Evolutionary conservation across 768 basidiomycete genomes (phyloP).

Genomic region (Suillus clintonianus): DNA sequence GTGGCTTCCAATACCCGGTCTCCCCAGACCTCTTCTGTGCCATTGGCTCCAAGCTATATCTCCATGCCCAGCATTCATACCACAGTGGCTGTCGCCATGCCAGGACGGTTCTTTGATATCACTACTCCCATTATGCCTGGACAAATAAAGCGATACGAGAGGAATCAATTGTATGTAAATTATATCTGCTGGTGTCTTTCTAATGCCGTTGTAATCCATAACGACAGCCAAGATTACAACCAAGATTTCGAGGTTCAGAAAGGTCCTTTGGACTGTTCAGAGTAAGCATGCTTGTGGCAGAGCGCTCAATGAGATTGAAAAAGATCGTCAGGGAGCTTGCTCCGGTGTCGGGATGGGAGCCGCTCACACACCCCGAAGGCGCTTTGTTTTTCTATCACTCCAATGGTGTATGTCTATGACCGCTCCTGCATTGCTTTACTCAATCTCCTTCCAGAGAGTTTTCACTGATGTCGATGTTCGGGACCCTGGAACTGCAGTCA

Average conservation of each 20-base stretch:
- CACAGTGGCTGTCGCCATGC: too few species aligned
- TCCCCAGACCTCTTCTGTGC: neutral
- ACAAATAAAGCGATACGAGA: neutral
- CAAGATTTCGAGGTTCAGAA: neutral
- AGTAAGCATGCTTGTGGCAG: neutral
- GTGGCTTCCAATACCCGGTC: neutral
- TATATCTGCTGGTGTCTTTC: neutral
- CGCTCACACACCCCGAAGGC: conserved; percentile 54
- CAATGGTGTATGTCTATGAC: conserved; percentile 34
- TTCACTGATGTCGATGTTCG: conserved; percentile 33
- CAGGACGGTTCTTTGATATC: neutral
- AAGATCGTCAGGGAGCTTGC: neutral
- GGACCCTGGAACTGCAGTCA: neutral
- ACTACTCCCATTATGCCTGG: neutral
- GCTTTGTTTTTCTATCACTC: conserved; percentile 51
- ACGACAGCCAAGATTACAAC: neutral
- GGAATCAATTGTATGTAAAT: neutral
- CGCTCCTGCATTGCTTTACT: neutral
- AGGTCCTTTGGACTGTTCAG: neutral
- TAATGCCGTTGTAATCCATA: neutral
- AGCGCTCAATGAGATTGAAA: neutral
- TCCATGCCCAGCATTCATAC: neutral
- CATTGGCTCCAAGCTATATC: neutral
- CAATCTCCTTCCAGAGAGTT: conserved; percentile 32
- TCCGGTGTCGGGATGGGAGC: conserved; percentile 34